Conservation (phyloP, 495 filamentous ascomycete species). For the Aspergillus homomorphus region DNA sequence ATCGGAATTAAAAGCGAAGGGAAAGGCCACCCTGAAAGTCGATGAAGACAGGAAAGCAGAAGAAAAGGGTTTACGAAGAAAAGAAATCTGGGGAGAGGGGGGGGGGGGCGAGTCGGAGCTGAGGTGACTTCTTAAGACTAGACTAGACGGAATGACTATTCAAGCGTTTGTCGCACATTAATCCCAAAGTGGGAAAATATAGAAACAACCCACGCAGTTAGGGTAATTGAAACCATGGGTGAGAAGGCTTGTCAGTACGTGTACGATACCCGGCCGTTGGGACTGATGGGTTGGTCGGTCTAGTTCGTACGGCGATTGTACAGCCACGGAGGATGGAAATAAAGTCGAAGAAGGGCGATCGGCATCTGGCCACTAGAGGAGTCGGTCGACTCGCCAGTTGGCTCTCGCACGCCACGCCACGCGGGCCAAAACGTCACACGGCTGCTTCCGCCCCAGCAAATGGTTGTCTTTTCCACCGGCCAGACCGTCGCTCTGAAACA, state of each 20-base stretch:
- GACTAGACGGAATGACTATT: not conserved
- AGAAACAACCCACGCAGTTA: not conserved
- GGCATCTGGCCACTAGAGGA: not conserved
- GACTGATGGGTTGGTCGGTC: too few relatives aligned
- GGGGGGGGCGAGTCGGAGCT: not conserved
- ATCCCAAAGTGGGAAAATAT: not conserved
- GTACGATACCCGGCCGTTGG: not conserved
- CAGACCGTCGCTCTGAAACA: not conserved
- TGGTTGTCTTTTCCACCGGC: not conserved
- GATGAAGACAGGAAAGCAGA: conserved; percentile 9
- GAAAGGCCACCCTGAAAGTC: not conserved
- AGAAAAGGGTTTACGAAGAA: not conserved
- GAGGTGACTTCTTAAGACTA: not conserved
- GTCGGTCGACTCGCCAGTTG: not conserved
- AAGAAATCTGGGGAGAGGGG: not conserved
- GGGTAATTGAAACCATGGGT: not conserved
- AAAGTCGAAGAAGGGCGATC: not conserved
- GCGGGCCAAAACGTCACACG: conserved; percentile 8
- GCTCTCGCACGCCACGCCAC: not conserved
- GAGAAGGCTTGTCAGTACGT: not conserved
- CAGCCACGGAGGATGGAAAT: too few relatives aligned
- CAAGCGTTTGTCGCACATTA: not conserved
- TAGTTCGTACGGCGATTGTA: too few relatives aligned
- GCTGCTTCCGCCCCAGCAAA: conserved; percentile 1
- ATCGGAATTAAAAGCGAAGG: conserved; percentile 1